Evolutionary conservation across 2,329 filamentous ascomycete species (phyloP).

Genomic region (Trichoderma pleuroti): DNA sequence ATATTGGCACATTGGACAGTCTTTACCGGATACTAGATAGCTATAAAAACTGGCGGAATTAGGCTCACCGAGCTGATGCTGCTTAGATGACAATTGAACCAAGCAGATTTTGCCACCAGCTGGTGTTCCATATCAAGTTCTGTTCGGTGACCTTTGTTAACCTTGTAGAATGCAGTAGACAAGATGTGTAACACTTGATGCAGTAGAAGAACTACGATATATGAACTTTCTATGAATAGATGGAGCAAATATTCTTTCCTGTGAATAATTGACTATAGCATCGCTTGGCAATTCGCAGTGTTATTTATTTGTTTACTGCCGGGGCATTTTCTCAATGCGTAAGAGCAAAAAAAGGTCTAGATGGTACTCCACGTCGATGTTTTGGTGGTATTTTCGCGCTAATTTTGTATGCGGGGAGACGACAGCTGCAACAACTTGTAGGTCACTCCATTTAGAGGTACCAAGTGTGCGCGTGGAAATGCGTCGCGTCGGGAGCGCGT

Average conservation of each 20-base stretch:
- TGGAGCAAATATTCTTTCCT: background rate
- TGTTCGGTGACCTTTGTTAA: background rate
- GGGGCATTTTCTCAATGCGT: background rate
- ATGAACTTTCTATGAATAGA: background rate
- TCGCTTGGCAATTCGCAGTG: background rate
- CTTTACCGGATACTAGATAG: slow-evolving; percentile 20
- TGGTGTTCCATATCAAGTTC: background rate
- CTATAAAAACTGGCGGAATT: slow-evolving; percentile 22
- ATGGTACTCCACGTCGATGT: background rate
- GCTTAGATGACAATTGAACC: slow-evolving; percentile 5
- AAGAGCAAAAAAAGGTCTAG: background rate
- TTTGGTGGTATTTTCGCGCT: background rate
- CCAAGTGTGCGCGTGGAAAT: slow-evolving; percentile 22
- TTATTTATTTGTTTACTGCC: background rate
- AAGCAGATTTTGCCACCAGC: slow-evolving; percentile 5
- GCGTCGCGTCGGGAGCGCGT: slow-evolving; percentile 31
- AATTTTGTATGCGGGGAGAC: background rate
- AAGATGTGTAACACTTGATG: background rate
- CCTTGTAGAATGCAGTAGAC: background rate
- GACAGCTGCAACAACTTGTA: background rate
- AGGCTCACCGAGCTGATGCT: background rate
- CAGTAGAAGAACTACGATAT: background rate
- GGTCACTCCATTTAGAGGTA: background rate
- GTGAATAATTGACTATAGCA: background rate
- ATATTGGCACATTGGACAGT: slow-evolving; percentile 16